Percentiles rank a stretch among this genome's conserved stretches.
Conservation (phyloP, 345 rosid genomes). For the Eutrema heterophyllum region DNA sequence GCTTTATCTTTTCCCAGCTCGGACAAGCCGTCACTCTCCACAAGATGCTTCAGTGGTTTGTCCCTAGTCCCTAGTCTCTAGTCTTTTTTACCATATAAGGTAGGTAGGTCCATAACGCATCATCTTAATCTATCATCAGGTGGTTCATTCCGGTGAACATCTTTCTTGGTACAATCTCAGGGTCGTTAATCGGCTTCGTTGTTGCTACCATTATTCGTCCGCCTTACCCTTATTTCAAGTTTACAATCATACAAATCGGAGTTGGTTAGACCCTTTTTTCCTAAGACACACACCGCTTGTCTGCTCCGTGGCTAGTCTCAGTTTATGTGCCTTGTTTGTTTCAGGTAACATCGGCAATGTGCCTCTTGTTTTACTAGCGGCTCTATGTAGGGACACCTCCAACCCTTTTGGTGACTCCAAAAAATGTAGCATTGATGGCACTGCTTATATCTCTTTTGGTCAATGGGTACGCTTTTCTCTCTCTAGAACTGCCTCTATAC, state of each 20-base stretch:
- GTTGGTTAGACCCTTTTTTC: constrained; percentile 54
- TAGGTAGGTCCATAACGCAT: background rate
- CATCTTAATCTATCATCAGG: constrained; percentile 38
- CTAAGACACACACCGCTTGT: background rate
- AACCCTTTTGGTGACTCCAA: constrained; percentile 91
- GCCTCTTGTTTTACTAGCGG: constrained; percentile 93
- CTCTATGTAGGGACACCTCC: constrained; percentile 74
- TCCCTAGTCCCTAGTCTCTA: background rate
- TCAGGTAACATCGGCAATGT: constrained; percentile 98
- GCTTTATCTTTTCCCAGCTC: constrained; percentile 93
- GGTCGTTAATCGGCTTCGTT: constrained; percentile 70
- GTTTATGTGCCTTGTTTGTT: constrained; percentile 5
- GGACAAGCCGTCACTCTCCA: constrained; percentile 86
- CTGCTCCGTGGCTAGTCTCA: background rate
- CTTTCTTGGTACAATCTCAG: constrained; percentile 61
- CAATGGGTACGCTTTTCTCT: constrained; percentile 69
- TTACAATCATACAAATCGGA: constrained; percentile 79
- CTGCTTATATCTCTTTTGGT: constrained; percentile 97
- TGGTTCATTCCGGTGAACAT: constrained; percentile 98
- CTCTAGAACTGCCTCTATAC: background rate
- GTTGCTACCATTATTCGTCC: constrained; percentile 69
- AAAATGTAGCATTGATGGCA: constrained; percentile 77
- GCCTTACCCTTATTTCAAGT: constrained; percentile 95
- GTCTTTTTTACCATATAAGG: too few species aligned
- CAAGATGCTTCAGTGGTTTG: constrained; percentile 88